Base-by-base conservation (phyloP, 106 monocot species). In the Agapanthus africanus region DNA sequence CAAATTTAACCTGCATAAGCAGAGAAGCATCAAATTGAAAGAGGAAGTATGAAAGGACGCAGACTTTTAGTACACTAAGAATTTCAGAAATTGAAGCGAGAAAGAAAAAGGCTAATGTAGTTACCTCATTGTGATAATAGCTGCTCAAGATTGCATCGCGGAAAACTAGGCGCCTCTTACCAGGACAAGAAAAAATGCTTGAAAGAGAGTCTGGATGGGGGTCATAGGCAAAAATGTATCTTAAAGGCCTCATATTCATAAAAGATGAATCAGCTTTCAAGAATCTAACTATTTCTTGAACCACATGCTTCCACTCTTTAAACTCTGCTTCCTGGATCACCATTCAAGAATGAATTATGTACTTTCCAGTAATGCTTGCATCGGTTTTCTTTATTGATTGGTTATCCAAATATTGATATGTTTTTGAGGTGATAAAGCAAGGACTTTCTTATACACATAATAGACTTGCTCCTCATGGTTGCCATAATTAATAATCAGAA, bases 231-330 rank as follows among this genome's bases (percentile, higher is more conserved):
- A 71, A 91, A 68, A 85, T 91, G 70, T 95, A 95, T 67, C 95
- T 86, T 61, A 95, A 80, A 30, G 95, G 85, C 76, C 91, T 91
- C 82, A 81, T 84, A 66, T 88, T 95, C 84, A 91, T 95, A 61
- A 88, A 88, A 54, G 85, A 57, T 54, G 91, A 71, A 74, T 95
- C 95, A 40, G 60, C 79, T 78, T 84, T 91, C 37, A 91, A 65
- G 78, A 91, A 95, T 63, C 88, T 76, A 34, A 65, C 16, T 40
- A 91, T 79, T 65, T 95, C 91, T 59, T 88, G 88, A 54, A 91
- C 84, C 57, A 85, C 82, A 73, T 85, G 91, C 78, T 88, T 91
- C 91, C 88, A 95, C 73, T 95, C 91, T 69, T 86, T 91, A 37
- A 70, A 76, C 40, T 95, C 95, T 26, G 79, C 59, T 57, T 95